Conservation (phyloP, 2,329 filamentous ascomycete species). For the Endothia cerciana region DNA sequence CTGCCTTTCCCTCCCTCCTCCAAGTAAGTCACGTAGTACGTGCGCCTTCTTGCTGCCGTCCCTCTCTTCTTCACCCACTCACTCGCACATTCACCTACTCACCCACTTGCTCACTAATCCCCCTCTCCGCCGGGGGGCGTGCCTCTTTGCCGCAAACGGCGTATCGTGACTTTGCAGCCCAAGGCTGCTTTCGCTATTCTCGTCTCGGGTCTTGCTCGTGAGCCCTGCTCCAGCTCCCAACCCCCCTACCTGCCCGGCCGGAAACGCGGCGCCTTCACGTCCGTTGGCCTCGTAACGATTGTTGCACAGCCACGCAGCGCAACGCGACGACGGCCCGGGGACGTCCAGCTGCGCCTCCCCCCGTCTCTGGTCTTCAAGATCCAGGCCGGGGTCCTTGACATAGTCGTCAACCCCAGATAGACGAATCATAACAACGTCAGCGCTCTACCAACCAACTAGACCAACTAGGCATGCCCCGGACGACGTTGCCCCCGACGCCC, state of each 20-base stretch:
- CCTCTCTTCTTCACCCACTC: too few relatives aligned
- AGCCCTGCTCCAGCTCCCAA: too few relatives aligned
- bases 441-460: not conserved
- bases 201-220: too few relatives aligned
- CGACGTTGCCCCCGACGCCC: constrained; percentile 73
- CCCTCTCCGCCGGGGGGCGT: too few relatives aligned
- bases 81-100: too few relatives aligned
- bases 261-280: not conserved
- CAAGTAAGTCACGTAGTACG: too few relatives aligned
- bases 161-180: too few relatives aligned
- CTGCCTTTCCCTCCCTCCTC: too few relatives aligned
- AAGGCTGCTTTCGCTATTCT: too few relatives aligned
- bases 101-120: too few relatives aligned
- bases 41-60: too few relatives aligned
- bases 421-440: not conserved
- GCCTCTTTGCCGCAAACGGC: too few relatives aligned
- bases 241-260: constrained; percentile 9
- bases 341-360: not conserved
- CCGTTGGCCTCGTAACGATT: constrained; percentile 16
- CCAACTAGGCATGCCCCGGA: constrained; percentile 62
- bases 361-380: not conserved
- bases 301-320: constrained; percentile 14
- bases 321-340: not conserved
- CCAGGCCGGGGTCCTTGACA: not conserved
- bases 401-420: not conserved